A percentile compares a stretch with the other conserved stretches of the same genome.
These are phyloP conservation scores for Candida tropicalis DNA, from an alignment of 1,139 yeast species.

Conservation along the genomic window DNA sequence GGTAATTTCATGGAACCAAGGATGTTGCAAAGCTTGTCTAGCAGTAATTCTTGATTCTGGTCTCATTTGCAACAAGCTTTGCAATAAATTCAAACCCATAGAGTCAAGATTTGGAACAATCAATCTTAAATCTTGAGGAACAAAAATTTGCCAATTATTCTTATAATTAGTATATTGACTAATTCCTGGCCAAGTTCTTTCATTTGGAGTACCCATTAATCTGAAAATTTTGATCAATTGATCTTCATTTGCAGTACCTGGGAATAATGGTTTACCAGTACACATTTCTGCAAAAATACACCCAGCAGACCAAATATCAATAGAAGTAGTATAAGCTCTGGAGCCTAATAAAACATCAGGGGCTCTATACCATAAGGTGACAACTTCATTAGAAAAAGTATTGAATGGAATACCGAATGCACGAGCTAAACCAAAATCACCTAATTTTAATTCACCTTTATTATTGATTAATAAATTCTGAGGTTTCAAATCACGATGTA, in stretches of 20 bases:
- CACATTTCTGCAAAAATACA: slow-evolving; percentile 98
- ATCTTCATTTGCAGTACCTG: slow-evolving; percentile 96
- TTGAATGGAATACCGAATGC: slow-evolving; percentile 98
- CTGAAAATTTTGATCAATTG: slow-evolving; percentile 87
- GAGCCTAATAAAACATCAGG: slow-evolving; percentile 97
- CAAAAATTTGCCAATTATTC: slow-evolving; percentile 73
- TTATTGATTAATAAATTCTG: slow-evolving; percentile 86
- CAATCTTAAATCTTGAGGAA: slow-evolving; percentile 81
- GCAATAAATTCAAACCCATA: slow-evolving; percentile 76
- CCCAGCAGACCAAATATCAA: slow-evolving; percentile 99
- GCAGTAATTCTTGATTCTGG: slow-evolving; percentile 93
- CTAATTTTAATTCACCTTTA: slow-evolving; percentile 89
- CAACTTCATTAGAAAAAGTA: slow-evolving; percentile 96
- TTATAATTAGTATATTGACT: slow-evolving; percentile 84
- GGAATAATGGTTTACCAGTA: slow-evolving; percentile 95
- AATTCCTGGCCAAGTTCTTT: slow-evolving; percentile 94
- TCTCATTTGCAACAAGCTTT: slow-evolving; percentile 80
- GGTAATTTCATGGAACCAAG: slow-evolving; percentile 88
- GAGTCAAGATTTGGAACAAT: slow-evolving; percentile 80
- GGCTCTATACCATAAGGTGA: slow-evolving; percentile 97
- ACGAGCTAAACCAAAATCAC: slow-evolving; percentile 97
- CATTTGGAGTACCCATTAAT: slow-evolving; percentile 95
- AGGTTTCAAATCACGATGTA: slow-evolving; percentile 95
- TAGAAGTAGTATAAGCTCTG: slow-evolving; percentile 91
- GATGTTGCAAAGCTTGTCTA: slow-evolving; percentile 88